phyloP scores from a whole-genome alignment of 495 filamentous ascomycete genomes.

The Aspergillus panamensis region DNA sequence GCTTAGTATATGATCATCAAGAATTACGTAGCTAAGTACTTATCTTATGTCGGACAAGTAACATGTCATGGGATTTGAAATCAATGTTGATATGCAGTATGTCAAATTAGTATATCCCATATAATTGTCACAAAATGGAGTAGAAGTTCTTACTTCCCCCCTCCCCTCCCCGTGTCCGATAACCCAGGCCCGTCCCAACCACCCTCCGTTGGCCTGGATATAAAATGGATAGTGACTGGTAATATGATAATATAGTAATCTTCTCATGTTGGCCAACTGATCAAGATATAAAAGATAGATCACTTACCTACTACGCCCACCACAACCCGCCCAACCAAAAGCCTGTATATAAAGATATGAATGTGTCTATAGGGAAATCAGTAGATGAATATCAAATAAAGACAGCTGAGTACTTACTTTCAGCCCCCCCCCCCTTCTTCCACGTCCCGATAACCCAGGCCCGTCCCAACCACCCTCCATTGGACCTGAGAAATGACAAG shows the following conservation, averaged over 20 bases:
- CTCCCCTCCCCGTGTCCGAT: slow-evolving; percentile 1
- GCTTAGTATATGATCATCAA: not conserved
- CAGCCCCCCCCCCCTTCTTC: not conserved
- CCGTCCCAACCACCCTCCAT: slow-evolving; percentile 17
- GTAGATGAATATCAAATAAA: too few species aligned
- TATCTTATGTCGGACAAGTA: too few species aligned
- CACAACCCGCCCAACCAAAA: not conserved
- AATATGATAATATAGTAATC: too few species aligned
- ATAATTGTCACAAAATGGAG: not conserved
- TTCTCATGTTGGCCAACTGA: too few species aligned
- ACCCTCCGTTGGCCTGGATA: slow-evolving; percentile 8
- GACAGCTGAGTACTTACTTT: too few species aligned
- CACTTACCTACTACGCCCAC: too few species aligned
- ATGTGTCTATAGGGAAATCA: too few species aligned
- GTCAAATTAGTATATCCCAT: not conserved
- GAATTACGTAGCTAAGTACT: too few species aligned
- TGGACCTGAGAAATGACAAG: too few species aligned
- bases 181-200: slow-evolving; percentile 20
- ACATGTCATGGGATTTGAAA: too few species aligned
- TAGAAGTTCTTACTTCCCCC: not conserved
- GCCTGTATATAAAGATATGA: too few species aligned
- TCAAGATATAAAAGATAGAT: too few species aligned
- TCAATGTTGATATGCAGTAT: not conserved
- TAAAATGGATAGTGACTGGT: not conserved
- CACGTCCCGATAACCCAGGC: slow-evolving; percentile 14